Evolutionary conservation across 1,284 basidiomycete genomes (phyloP).

Genomic region (Trichosporon coremiiforme): DNA sequence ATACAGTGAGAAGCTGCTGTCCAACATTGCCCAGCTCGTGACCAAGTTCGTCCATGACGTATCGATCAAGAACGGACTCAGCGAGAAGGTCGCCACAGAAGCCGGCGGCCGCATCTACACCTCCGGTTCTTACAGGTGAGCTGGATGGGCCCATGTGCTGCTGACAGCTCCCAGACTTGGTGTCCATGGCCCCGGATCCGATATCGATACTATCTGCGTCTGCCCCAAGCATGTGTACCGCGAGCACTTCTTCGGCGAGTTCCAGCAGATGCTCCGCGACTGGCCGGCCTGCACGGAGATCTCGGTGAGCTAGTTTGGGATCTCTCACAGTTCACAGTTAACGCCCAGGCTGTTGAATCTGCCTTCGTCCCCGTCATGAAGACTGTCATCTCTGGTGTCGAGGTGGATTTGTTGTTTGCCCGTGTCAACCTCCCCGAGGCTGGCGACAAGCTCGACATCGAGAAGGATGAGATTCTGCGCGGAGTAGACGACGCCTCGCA

Average conservation of each 20-base stretch:
- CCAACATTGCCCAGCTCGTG: conserved; percentile 83
- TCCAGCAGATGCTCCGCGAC: conserved; percentile 85
- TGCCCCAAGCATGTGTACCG: conserved; percentile 93
- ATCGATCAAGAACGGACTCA: conserved; percentile 74
- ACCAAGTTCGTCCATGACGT: conserved; percentile 91
- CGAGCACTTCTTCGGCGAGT: conserved; percentile 93
- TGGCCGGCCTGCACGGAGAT: conserved; percentile 86
- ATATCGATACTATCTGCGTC: conserved; percentile 99
- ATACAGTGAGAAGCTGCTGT: conserved; percentile 85
- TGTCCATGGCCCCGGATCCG: conserved; percentile 92
- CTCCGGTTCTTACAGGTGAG: conserved; percentile 85
- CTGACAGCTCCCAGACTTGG: conserved; percentile 63
- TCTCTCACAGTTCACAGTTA: not conserved
- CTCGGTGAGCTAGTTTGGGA: conserved; percentile 82
- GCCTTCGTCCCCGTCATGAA: conserved; percentile 96
- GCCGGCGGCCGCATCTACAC: conserved; percentile 99
- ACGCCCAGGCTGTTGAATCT: conserved; percentile 80
- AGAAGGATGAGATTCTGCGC: conserved; percentile 87
- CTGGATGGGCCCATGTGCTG: not conserved
- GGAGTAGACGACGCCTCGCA: conserved; percentile 95
- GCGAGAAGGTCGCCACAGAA: conserved; percentile 78
- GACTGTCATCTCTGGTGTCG: conserved; percentile 86
- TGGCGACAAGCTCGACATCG: conserved; percentile 85
- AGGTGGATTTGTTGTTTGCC: conserved; percentile 93
- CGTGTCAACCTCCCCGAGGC: conserved; percentile 60